Percentiles rank a stretch among this genome's conserved stretches.
Evolutionary conservation across 1,284 basidiomycete species (phyloP).

Genomic region (Rhodotorula sp.): DNA sequence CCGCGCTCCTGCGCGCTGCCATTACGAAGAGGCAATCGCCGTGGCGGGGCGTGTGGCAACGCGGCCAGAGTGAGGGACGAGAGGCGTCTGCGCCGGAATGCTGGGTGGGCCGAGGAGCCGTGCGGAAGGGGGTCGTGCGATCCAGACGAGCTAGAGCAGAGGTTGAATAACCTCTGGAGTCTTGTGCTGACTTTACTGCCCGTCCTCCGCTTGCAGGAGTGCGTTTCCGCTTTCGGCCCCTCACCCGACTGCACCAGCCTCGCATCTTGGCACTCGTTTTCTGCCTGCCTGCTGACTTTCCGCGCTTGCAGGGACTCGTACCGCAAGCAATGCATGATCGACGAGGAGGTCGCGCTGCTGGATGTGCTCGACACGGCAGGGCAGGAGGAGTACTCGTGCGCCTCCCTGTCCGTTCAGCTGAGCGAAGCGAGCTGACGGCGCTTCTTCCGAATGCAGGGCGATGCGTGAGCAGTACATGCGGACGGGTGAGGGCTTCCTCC

Average conservation of each 20-base stretch:
- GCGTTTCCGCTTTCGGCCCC: neutral
- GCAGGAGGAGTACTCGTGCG: slow-evolving; percentile 96
- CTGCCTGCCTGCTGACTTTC: neutral
- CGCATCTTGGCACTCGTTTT: neutral
- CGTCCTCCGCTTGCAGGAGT: slow-evolving; percentile 13
- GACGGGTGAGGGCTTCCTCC: slow-evolving; percentile 95
- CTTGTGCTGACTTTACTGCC: neutral
- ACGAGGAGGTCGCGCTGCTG: slow-evolving; percentile 94
- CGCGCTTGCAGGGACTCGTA: slow-evolving; percentile 67
- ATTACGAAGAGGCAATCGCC: too few relatives aligned
- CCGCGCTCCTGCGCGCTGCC: neutral
- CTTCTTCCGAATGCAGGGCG: slow-evolving; percentile 59
- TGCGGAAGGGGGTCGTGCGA: neutral
- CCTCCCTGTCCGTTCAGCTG: slow-evolving; percentile 37
- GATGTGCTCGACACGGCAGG: slow-evolving; percentile 98
- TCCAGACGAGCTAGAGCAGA: neutral
- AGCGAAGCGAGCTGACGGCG: neutral
- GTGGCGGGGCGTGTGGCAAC: neutral
- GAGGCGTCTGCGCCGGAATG: neutral
- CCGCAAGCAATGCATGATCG: slow-evolving; percentile 93
- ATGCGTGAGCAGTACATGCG: slow-evolving; percentile 99
- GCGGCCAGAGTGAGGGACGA: neutral
- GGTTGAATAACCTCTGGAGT: too few relatives aligned
- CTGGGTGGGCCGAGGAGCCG: neutral
- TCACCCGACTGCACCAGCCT: neutral